Evolutionary conservation across 148 eudicot species (phyloP).

Genomic region (Rhododendron simsii): DNA sequence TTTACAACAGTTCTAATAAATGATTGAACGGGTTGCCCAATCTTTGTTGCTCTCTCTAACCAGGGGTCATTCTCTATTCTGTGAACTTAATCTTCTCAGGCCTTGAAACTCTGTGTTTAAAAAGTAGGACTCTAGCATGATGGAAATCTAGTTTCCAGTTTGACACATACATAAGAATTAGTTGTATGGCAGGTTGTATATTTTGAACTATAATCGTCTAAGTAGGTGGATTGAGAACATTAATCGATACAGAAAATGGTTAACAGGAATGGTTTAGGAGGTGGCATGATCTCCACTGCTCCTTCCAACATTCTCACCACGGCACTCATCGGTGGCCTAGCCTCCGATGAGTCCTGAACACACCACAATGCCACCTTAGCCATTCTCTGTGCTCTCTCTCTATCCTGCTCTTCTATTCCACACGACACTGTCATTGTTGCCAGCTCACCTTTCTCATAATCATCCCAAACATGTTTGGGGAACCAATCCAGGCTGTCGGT

Average conservation of each 20-base stretch:
- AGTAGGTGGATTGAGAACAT: not conserved
- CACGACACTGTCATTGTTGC: not conserved
- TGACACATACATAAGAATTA: not conserved
- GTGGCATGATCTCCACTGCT: not conserved
- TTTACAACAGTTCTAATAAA: not conserved
- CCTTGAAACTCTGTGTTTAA: no score
- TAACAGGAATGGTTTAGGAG: conserved; percentile 4
- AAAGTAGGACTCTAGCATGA: no score
- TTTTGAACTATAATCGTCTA: not conserved
- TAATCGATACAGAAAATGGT: not conserved
- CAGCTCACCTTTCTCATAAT: not conserved
- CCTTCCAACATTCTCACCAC: conserved; percentile 10
- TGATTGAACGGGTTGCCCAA: not conserved
- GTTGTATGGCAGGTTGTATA: not conserved
- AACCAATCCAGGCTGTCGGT: not conserved
- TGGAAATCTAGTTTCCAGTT: no score
- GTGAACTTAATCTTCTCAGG: no score
- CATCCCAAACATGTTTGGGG: conserved; percentile 2
- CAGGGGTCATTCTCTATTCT: not conserved
- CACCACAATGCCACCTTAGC: conserved; percentile 2
- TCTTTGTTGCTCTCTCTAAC: not conserved
- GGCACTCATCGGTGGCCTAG: not conserved
- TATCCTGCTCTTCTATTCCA: not conserved
- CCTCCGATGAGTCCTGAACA: not conserved
- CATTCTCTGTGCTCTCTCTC: conserved; percentile 2